Evolutionary conservation across 192 early-diverging fungal species (phyloP).

Genomic region (Dissophora ornata): DNA sequence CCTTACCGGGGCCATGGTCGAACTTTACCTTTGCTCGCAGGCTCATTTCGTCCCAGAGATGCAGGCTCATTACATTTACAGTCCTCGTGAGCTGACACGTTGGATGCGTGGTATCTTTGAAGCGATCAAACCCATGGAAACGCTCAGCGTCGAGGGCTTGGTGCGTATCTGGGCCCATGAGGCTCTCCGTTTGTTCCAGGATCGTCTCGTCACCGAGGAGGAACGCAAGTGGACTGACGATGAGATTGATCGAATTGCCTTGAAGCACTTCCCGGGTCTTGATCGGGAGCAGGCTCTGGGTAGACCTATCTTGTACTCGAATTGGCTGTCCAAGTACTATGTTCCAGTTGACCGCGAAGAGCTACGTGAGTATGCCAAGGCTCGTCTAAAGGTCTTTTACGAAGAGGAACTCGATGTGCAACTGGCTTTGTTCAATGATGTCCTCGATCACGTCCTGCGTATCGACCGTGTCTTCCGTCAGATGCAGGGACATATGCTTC

Average conservation of each 20-base stretch:
- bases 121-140: conserved; percentile 88
- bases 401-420: conserved; percentile 99
- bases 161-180: conserved; percentile 99
- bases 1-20: conserved; percentile 96
- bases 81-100: conserved; percentile 98
- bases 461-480: conserved; percentile 99
- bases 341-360: conserved; percentile 88
- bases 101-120: conserved; percentile 99
- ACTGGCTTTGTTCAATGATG: conserved; percentile 93
- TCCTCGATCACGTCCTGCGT: conserved; percentile 96
- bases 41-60: conserved; percentile 94
- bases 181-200: conserved; percentile 97
- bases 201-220: conserved; percentile 89
- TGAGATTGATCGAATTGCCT: conserved; percentile 83
- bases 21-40: conserved; percentile 93
- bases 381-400: conserved; percentile 97
- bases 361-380: conserved; percentile 92
- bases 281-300: conserved; percentile 75
- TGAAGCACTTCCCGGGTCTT: conserved; percentile 89
- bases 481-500: conserved; percentile 96
- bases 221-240: conserved; percentile 95
- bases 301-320: conserved; percentile 96
- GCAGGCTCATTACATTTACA: conserved; percentile 99
- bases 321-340: conserved; percentile 97
- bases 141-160: conserved; percentile 82